phyloP scores from a whole-genome alignment of 2,329 filamentous ascomycete species.

The Pyricularia sp. region DNA sequence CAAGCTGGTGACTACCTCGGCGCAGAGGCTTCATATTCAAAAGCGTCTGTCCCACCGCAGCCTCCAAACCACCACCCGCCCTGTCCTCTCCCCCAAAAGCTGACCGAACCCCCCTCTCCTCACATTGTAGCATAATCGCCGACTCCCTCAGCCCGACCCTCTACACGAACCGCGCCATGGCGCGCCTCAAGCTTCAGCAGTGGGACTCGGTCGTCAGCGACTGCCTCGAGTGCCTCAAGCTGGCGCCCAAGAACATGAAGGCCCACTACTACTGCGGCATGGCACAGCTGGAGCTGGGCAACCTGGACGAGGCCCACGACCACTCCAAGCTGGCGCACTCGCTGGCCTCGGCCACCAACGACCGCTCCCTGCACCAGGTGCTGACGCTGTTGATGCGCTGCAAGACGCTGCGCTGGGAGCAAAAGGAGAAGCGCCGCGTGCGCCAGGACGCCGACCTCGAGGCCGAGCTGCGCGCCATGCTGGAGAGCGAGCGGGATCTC shows the following conservation, averaged over 20 bases:
- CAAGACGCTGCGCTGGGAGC: constrained; percentile 79
- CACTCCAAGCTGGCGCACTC: constrained; percentile 62
- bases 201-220: constrained; percentile 69
- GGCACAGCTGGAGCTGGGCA: constrained; percentile 62
- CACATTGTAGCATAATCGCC: constrained; percentile 52
- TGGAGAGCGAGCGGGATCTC: constrained; percentile 35
- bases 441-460: constrained; percentile 46
- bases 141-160: constrained; percentile 66
- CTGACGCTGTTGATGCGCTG: constrained; percentile 63
- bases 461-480: constrained; percentile 39
- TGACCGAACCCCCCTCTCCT: too few relatives aligned
- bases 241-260: constrained; percentile 59
- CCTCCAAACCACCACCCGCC: neutral
- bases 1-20: constrained; percentile 47
- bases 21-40: constrained; percentile 59
- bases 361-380: constrained; percentile 56
- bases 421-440: constrained; percentile 48
- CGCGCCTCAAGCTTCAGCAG: constrained; percentile 58
- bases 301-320: constrained; percentile 58
- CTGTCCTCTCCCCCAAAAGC: neutral
- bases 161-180: constrained; percentile 83
- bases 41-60: constrained; percentile 39
- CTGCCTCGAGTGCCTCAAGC: constrained; percentile 59
- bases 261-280: constrained; percentile 74
- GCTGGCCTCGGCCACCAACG: constrained; percentile 48